phyloP scores from a whole-genome alignment of 257 asterid species.

The Solanum arcanum region DNA sequence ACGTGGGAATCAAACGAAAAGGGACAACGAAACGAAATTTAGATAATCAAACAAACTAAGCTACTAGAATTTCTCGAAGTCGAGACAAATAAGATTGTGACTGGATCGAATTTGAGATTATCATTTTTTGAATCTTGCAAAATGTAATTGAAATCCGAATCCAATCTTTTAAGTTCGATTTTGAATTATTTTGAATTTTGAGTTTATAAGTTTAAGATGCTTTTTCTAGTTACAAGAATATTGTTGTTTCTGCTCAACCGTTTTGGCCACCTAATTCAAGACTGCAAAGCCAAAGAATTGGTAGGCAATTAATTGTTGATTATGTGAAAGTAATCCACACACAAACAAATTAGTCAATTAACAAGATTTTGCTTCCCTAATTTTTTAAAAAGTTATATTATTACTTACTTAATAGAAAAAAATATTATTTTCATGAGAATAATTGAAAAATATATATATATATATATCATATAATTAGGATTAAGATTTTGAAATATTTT shows the following conservation, averaged over 20 bases:
- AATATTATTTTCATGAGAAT: neutral
- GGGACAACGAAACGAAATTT: neutral
- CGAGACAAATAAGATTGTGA: neutral
- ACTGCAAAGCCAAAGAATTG: neutral
- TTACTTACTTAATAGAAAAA: neutral
- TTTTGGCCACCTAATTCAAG: slow-evolving; percentile 4
- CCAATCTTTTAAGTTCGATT: neutral
- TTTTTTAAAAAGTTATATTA: neutral
- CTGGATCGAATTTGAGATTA: neutral
- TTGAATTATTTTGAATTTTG: neutral
- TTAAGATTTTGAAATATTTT: no score
- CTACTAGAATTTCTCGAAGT: neutral
- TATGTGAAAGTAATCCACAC: neutral
- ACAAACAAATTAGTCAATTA: neutral
- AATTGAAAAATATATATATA: no score
- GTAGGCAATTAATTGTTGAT: neutral
- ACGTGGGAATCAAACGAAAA: neutral
- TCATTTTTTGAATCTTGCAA: neutral
- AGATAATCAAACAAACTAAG: no score
- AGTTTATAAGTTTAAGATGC: no score
- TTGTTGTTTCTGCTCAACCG: neutral
- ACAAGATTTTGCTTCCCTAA: neutral
- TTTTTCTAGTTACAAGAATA: neutral
- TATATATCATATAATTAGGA: neutral
- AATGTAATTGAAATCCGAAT: neutral